phyloP scores from a whole-genome alignment of 768 basidiomycete species.

The Collybia mongolica region DNA sequence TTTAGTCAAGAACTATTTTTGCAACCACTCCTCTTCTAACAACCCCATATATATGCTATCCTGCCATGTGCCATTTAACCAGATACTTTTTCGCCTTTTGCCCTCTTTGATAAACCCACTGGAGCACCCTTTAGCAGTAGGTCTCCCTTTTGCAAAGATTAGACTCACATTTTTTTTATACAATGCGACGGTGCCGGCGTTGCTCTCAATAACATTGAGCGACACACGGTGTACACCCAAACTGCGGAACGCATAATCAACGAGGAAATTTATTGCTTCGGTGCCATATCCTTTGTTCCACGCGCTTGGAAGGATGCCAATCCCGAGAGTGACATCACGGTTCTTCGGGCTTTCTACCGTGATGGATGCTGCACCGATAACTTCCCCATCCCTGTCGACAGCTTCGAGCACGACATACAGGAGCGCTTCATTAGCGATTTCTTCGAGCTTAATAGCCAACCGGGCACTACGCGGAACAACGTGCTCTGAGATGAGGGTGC shows the following conservation, averaged over 20 bases:
- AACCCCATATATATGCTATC: slow-evolving; percentile 38
- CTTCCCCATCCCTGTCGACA: slow-evolving; percentile 15
- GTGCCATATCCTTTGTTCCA: slow-evolving; percentile 23
- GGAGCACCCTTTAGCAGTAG: not conserved
- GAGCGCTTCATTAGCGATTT: slow-evolving; percentile 13
- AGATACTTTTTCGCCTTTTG: slow-evolving; percentile 29
- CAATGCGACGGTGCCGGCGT: not conserved
- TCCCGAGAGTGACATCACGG: slow-evolving; percentile 21
- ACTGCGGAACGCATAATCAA: slow-evolving; percentile 4
- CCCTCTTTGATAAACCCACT: slow-evolving; percentile 44
- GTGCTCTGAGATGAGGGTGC: slow-evolving; percentile 16
- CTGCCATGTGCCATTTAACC: slow-evolving; percentile 34
- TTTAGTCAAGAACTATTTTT: not conserved
- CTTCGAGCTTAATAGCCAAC: slow-evolving; percentile 6
- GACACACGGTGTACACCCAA: slow-evolving; percentile 3
- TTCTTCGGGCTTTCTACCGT: slow-evolving; percentile 20
- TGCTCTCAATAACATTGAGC: not conserved
- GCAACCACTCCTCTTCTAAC: slow-evolving; percentile 36
- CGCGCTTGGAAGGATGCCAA: slow-evolving; percentile 18
- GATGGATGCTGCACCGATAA: slow-evolving; percentile 16
- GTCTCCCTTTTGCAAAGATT: not conserved
- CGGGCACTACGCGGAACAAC: slow-evolving; percentile 15
- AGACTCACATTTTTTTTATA: slow-evolving; percentile 29
- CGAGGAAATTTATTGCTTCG: not conserved
- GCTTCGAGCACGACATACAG: slow-evolving; percentile 19